Base-by-base conservation (phyloP, 2,329 filamentous ascomycete species). In the Colletotrichum shisoi region DNA sequence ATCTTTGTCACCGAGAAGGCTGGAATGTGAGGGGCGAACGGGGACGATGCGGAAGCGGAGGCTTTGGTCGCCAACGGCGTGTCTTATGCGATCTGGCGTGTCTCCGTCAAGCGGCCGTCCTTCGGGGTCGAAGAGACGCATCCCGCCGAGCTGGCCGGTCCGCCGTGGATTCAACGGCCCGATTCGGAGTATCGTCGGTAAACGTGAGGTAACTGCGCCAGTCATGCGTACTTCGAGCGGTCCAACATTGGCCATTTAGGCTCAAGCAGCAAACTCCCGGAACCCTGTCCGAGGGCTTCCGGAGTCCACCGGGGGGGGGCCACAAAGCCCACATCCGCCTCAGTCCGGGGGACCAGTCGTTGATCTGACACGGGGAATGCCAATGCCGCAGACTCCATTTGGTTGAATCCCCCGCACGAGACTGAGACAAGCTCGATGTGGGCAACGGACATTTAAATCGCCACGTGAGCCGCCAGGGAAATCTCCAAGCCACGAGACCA, bases 131-230 rank as follows among this genome's bases (percentile, higher is more conserved):
- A 15, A 34, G 4, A 40, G 13, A 19, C 48, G 45, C 9, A 27
- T 39, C 21, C 56, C 56, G 57, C 49, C 62, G 53, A 67, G 52
- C 34, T 57, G 62, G 63, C 59, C 37, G 52, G 40, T 48, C 21
- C 2, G 27, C 21, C 59, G 44, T 62, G 31, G 44, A 44, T 37
- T 39, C 42, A 24, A 34, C 51, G 52, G 42, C 61, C 62, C 52
- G 49, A 65, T 59, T 56, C 49, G 65, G 65, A 60, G 56, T 52
- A 60, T 63, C 62, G 65, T 65, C 65, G 65, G 65, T 19, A 65
- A 68, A 65, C 42, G 37, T 12, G 60, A 44, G 53, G 48, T 53
- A 54, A 53, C 19, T 53, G 40, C 42, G 39, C 39, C 60, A 48
- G 63, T 63, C 53, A 63, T 40, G 64, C 53, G 64, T 63, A 19